Evolutionary conservation across 2,329 filamentous ascomycete species (phyloP).

Genomic region (Capronia coronata): DNA sequence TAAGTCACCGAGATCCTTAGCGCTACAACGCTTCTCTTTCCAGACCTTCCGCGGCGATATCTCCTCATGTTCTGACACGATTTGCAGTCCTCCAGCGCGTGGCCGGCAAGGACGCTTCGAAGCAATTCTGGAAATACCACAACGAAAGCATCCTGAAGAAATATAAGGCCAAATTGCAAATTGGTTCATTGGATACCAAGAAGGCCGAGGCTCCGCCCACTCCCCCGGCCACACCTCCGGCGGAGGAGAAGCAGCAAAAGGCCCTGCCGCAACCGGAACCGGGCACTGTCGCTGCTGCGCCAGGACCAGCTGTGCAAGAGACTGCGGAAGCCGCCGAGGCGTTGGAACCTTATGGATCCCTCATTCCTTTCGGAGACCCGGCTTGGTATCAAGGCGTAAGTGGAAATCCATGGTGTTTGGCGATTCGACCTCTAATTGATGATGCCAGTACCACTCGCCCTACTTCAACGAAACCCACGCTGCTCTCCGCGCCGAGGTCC

Average conservation of each 20-base stretch:
- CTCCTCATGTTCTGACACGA: slow-evolving; percentile 4
- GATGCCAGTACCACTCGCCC: slow-evolving; percentile 74
- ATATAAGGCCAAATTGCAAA: slow-evolving; percentile 53
- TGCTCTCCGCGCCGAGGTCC: slow-evolving; percentile 81
- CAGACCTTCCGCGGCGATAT: neutral
- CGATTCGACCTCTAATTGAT: slow-evolving; percentile 2
- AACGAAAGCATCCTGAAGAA: slow-evolving; percentile 57
- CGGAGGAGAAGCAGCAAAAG: slow-evolving; percentile 43
- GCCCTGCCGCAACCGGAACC: slow-evolving; percentile 56
- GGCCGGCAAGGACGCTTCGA: slow-evolving; percentile 60
- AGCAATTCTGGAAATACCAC: slow-evolving; percentile 63
- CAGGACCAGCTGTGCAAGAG: slow-evolving; percentile 35
- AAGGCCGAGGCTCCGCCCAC: slow-evolving; percentile 53
- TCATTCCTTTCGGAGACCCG: slow-evolving; percentile 88
- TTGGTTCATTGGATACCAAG: slow-evolving; percentile 79
- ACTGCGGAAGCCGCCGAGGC: slow-evolving; percentile 53
- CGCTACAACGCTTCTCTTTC: too few relatives aligned
- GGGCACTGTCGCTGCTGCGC: slow-evolving; percentile 45
- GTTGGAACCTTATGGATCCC: slow-evolving; percentile 74
- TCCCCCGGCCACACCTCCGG: slow-evolving; percentile 43
- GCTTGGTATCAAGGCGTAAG: slow-evolving; percentile 89
- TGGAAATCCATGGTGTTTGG: slow-evolving; percentile 20
- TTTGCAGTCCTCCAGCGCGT: slow-evolving; percentile 55
- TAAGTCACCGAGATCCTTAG: slow-evolving; percentile 40
- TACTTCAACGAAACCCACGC: slow-evolving; percentile 95